Conservation (phyloP, 805 yeast genomes). For the Blastobotrys parvus region DNA sequence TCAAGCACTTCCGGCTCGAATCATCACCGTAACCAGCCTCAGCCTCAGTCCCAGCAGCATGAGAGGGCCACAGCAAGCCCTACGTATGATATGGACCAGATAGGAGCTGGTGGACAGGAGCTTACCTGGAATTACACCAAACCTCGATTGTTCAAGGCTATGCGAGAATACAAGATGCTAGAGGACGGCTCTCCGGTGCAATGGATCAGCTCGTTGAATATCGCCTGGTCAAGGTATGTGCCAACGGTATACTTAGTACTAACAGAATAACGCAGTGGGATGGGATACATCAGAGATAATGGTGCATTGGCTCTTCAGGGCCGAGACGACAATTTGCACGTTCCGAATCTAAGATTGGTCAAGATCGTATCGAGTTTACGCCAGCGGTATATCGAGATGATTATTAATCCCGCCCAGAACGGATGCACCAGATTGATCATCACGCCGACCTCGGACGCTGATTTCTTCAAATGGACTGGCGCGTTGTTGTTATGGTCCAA, state of each 20-base stretch:
- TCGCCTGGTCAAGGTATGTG: slow-evolving; percentile 6
- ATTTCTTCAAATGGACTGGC: slow-evolving; percentile 14
- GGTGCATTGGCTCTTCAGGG: slow-evolving; percentile 6
- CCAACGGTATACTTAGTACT: background rate
- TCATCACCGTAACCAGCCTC: no score
- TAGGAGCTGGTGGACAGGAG: no score
- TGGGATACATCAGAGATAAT: slow-evolving; percentile 8
- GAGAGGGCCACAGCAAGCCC: background rate
- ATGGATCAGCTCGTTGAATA: slow-evolving; percentile 13
- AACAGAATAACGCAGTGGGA: slow-evolving; percentile 6
- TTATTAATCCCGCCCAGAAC: slow-evolving; percentile 10
- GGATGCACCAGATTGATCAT: slow-evolving; percentile 10
- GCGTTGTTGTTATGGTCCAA: slow-evolving; percentile 15
- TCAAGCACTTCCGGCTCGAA: background rate
- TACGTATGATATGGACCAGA: no score
- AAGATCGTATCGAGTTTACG: slow-evolving; percentile 12
- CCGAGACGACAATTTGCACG: background rate
- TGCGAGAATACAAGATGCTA: background rate
- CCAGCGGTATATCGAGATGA: slow-evolving; percentile 14
- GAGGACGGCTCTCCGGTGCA: slow-evolving; percentile 12
- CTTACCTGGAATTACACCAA: background rate
- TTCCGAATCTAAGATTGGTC: slow-evolving; percentile 14
- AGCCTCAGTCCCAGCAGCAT: no score
- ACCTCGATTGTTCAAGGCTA: background rate
- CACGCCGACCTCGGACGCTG: slow-evolving; percentile 14